Evolutionary conservation across 139 green algal genomes (phyloP).

Genomic region (Parachlorella kessleri): DNA sequence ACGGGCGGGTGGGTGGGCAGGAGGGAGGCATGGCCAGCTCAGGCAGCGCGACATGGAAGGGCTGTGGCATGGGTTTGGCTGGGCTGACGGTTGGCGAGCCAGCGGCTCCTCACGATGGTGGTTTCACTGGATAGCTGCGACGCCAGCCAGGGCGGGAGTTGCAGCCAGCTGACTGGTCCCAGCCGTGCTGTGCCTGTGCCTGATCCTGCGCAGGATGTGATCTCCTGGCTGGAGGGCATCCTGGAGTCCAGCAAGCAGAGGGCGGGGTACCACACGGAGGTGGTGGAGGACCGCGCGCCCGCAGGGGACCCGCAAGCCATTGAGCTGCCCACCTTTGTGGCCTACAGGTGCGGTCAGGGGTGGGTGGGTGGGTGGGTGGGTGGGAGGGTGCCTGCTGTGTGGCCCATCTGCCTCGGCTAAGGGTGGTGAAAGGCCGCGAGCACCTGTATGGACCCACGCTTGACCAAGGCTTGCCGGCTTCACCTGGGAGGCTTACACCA

Average conservation of each 20-base stretch:
- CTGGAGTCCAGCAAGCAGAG: slow-evolving; percentile 25
- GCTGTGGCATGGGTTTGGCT: no score
- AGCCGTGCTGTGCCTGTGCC: background rate
- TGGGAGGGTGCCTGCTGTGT: background rate
- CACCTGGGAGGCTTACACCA: background rate
- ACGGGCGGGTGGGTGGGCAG: background rate
- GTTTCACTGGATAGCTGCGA: no score
- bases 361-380: background rate
- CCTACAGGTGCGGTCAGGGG: slow-evolving; percentile 22
- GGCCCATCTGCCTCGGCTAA: background rate
- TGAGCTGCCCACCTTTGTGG: slow-evolving; percentile 43
- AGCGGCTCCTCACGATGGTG: no score
- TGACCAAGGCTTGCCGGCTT: background rate
- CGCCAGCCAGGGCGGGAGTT: background rate
- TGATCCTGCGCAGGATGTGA: slow-evolving; percentile 42
- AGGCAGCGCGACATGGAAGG: background rate
- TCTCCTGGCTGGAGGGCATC: slow-evolving; percentile 38
- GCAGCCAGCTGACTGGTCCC: background rate
- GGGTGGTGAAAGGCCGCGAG: background rate
- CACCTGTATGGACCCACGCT: background rate
- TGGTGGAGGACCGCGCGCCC: slow-evolving; percentile 38
- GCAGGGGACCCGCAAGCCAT: slow-evolving; percentile 4
- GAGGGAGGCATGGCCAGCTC: background rate
- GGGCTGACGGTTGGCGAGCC: no score
- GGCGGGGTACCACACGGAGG: slow-evolving; percentile 32